Percentiles rank a stretch among this genome's conserved stretches.
Conservation (phyloP, 495 filamentous ascomycete genomes). For the Talaromyces borbonicus region DNA sequence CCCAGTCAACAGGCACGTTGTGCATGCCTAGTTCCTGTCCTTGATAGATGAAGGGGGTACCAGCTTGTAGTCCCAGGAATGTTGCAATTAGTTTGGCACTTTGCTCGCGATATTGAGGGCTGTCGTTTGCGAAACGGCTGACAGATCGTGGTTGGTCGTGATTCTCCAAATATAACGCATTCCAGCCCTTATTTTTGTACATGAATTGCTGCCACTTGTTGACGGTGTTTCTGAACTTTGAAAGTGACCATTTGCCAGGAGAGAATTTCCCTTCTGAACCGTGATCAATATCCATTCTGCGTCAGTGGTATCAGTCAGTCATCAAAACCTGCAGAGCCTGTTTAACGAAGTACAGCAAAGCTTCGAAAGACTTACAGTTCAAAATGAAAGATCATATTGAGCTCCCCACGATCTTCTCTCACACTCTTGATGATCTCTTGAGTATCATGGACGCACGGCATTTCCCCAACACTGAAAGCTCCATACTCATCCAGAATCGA, state of each 20-base stretch:
- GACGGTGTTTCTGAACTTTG: conserved; percentile 48
- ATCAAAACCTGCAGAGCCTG: too few species aligned
- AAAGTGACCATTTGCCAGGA: conserved; percentile 42
- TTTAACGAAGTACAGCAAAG: too few species aligned
- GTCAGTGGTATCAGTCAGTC: too few species aligned
- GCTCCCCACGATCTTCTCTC: conserved; percentile 44
- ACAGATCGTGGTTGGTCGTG: conserved; percentile 61
- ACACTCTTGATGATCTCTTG: conserved; percentile 52
- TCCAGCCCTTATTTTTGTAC: conserved; percentile 61
- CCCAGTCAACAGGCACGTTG: conserved; percentile 57
- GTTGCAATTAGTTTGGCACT: conserved; percentile 55
- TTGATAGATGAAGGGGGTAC: conserved; percentile 66
- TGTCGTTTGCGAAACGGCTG: conserved; percentile 46
- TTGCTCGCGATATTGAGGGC: conserved; percentile 45
- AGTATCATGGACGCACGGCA: conserved; percentile 50
- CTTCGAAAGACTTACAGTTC: too few species aligned
- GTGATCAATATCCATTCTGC: conserved; percentile 49
- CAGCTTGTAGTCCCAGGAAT: conserved; percentile 47
- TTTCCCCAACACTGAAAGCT: conserved; percentile 61
- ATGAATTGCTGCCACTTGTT: conserved; percentile 59
- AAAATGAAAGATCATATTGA: conserved; percentile 73
- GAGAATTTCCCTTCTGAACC: conserved; percentile 42
- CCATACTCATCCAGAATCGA: conserved; percentile 59
- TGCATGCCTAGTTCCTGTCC: conserved; percentile 71
- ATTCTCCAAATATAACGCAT: conserved; percentile 62